Conservation (phyloP, 495 filamentous ascomycete species). For the Lasiosphaeriaceae sp. region DNA sequence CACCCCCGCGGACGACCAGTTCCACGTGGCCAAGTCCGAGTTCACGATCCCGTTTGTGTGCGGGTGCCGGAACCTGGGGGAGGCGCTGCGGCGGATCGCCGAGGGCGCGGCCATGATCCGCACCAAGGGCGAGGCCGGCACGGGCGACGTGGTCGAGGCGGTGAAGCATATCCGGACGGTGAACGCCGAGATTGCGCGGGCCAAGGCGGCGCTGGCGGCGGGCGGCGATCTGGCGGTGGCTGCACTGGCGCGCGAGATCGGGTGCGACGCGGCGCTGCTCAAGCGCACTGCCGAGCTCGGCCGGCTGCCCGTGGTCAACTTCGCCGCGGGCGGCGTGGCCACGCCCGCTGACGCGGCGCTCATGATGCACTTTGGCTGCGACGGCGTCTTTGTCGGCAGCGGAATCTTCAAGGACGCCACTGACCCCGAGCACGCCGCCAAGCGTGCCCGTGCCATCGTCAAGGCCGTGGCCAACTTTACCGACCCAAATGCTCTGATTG, state of each 20-base stretch:
- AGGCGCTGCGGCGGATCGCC: slow-evolving; percentile 85
- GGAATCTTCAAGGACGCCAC: slow-evolving; percentile 85
- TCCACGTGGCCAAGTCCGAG: slow-evolving; percentile 85
- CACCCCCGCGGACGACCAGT: slow-evolving; percentile 83
- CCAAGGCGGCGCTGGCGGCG: slow-evolving; percentile 55
- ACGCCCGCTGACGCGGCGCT: slow-evolving; percentile 95
- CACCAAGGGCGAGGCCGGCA: slow-evolving; percentile 97
- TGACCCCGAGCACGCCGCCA: slow-evolving; percentile 69
- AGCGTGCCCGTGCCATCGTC: slow-evolving; percentile 89
- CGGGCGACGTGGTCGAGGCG: slow-evolving; percentile 96
- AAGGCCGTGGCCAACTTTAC: slow-evolving; percentile 87
- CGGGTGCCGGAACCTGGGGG: slow-evolving; percentile 91
- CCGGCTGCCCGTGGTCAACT: slow-evolving; percentile 94
- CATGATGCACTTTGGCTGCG: slow-evolving; percentile 99
- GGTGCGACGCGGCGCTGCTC: slow-evolving; percentile 69
- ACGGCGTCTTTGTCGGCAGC: slow-evolving; percentile 94
- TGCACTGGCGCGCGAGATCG: slow-evolving; percentile 76
- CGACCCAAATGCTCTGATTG: slow-evolving; percentile 80
- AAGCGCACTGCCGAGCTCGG: slow-evolving; percentile 82
- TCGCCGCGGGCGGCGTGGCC: slow-evolving; percentile 94
- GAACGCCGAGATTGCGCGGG: slow-evolving; percentile 74
- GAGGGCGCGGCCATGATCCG: slow-evolving; percentile 99
- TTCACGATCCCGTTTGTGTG: slow-evolving; percentile 93
- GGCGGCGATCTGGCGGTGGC: slow-evolving; percentile 66
- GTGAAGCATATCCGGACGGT: slow-evolving; percentile 95